These are phyloP conservation scores for Marasmius fiardii DNA, from an alignment of 1,284 basidiomycete genomes.

Conservation along the genomic window DNA sequence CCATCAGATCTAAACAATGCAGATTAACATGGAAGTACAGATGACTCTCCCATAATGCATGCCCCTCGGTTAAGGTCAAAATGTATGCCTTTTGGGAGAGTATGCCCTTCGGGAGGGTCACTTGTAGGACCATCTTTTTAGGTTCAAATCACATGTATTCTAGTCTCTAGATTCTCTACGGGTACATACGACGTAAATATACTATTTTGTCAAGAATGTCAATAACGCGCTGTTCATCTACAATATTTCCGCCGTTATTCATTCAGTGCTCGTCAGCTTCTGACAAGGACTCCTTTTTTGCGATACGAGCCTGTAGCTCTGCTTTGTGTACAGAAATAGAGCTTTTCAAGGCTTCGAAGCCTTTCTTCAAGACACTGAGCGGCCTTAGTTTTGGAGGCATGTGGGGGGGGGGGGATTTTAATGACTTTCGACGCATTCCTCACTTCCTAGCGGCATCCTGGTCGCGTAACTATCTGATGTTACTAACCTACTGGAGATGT, in stretches of 20 bases:
- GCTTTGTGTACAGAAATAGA: not conserved
- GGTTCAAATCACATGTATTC: no score
- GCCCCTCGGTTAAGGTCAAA: no score
- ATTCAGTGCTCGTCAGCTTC: conserved; percentile 14
- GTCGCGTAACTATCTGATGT: not conserved
- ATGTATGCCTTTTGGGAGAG: no score
- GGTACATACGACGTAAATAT: no score
- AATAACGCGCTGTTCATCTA: conserved; percentile 18
- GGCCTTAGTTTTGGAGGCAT: not conserved
- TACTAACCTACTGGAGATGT: not conserved
- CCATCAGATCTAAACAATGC: no score
- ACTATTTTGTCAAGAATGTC: conserved; percentile 17
- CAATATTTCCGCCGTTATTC: conserved; percentile 16
- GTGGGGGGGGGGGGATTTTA: not conserved
- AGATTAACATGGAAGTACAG: no score
- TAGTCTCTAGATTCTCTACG: no score
- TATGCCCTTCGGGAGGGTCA: no score
- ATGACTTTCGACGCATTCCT: no score
- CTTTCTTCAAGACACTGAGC: not conserved
- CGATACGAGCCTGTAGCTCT: not conserved
- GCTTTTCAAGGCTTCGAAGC: not conserved
- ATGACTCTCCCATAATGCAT: no score
- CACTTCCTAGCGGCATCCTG: no score
- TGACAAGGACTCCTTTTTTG: conserved; percentile 4
- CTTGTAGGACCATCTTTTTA: no score